These are phyloP conservation scores for Penicillium sp. DNA, from an alignment of 2,329 filamentous ascomycete species.

Conservation along the genomic window DNA sequence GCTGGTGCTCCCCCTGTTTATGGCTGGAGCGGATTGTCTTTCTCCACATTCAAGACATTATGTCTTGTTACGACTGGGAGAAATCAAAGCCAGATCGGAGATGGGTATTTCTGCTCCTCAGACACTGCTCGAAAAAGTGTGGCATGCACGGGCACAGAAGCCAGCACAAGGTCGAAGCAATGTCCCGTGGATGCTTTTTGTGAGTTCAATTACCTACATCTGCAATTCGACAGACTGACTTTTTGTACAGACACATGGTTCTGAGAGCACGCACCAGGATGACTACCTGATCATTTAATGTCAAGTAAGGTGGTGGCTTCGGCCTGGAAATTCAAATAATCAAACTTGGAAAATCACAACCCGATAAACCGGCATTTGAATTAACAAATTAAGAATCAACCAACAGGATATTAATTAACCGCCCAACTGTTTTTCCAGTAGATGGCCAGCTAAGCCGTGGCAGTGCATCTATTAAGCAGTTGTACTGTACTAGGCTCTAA, in stretches of 20 bases:
- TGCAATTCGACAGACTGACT: background rate
- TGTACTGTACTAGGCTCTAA: too few relatives aligned
- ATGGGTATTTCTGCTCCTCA: slow-evolving; percentile 24
- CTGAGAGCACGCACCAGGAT: slow-evolving; percentile 24
- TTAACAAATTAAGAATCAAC: too few relatives aligned
- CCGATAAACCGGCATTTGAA: too few relatives aligned
- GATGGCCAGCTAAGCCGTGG: too few relatives aligned
- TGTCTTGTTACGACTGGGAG: slow-evolving; percentile 25
- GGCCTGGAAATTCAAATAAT: background rate
- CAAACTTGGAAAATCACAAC: slow-evolving; percentile 9
- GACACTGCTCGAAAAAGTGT: slow-evolving; percentile 26
- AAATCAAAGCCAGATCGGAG: slow-evolving; percentile 28
- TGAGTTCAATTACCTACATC: slow-evolving; percentile 13
- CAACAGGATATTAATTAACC: too few relatives aligned
- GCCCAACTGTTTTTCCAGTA: too few relatives aligned
- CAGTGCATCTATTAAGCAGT: too few relatives aligned
- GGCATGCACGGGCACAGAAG: slow-evolving; percentile 26
- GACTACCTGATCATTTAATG: slow-evolving; percentile 31
- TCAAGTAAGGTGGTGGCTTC: background rate
- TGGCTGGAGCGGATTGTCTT: slow-evolving; percentile 30
- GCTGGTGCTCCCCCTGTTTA: slow-evolving; percentile 31
- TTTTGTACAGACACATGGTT: slow-evolving; percentile 21
- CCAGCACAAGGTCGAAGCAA: slow-evolving; percentile 21
- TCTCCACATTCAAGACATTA: slow-evolving; percentile 32
- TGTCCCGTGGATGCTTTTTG: slow-evolving; percentile 30